Conservation (phyloP, 805 yeast genomes). For the Yamadazyma akitaensis region DNA sequence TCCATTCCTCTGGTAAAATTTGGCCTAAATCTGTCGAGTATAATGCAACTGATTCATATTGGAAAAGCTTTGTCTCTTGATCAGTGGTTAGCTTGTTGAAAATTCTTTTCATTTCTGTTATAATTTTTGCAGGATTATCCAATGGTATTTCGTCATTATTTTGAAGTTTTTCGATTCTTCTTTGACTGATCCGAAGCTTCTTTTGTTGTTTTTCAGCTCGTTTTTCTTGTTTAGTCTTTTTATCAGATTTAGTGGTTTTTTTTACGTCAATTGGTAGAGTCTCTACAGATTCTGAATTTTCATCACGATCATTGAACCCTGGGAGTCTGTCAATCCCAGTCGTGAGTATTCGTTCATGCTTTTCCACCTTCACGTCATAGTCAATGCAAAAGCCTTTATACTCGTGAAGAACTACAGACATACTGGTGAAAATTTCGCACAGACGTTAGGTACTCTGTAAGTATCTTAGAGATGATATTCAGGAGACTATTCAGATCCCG, state of each 20-base stretch:
- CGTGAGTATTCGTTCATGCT: slow-evolving; percentile 7
- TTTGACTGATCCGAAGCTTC: slow-evolving; percentile 8
- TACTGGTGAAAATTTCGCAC: slow-evolving; percentile 2
- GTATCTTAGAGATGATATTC: neutral
- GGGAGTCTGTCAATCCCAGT: slow-evolving; percentile 13
- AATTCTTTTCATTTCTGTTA: slow-evolving; percentile 17
- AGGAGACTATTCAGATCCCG: slow-evolving; percentile 6
- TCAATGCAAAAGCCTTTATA: slow-evolving; percentile 14
- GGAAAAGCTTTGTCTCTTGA: slow-evolving; percentile 32
- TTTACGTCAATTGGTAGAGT: neutral
- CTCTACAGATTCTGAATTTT: neutral
- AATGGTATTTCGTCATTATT: neutral
- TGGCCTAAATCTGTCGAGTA: slow-evolving; percentile 57
- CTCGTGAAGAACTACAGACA: slow-evolving; percentile 12
- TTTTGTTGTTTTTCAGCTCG: slow-evolving; percentile 9
- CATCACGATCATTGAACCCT: neutral
- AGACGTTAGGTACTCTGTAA: neutral
- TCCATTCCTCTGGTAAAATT: slow-evolving; percentile 65
- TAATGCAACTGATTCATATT: slow-evolving; percentile 55
- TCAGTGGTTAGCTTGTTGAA: slow-evolving; percentile 16
- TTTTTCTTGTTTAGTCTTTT: slow-evolving; percentile 8
- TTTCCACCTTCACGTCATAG: neutral
- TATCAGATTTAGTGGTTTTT: neutral
- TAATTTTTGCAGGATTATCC: slow-evolving; percentile 1
- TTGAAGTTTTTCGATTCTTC: slow-evolving; percentile 1